Evolutionary conservation across 768 basidiomycete species (phyloP), one percentile per base, ranked within the genome.

Genomic region (Hortiboletus campestris): DNA sequence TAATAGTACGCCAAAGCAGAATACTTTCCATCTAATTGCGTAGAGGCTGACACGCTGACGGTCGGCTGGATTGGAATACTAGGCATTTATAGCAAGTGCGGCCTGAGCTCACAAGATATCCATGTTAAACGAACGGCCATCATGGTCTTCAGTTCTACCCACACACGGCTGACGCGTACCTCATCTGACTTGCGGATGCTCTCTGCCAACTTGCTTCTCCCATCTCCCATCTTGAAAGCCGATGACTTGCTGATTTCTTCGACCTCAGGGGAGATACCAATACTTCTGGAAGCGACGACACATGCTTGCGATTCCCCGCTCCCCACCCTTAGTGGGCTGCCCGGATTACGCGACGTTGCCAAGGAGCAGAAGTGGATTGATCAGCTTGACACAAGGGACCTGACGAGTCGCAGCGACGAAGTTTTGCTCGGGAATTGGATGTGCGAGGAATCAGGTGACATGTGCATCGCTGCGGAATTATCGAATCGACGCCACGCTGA

Each of bases 261-360:
- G 59, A 77, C 77, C 29, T 80, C 78, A 34, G 79, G 76, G 32
- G 75, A 79, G 47, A 83, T 84, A 52, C 82, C 80, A n/a, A 73
- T 84, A 38, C 62, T 80, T 55, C 70, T 81, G 50, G 76, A 79
- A 49, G 46, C 5, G 13, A 48, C 48, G 17, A 40, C 44, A 41
- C 51, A 38, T 41, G 40, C n/a, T 44, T 54, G 55, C 43, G 52
- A 57, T 39, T 62, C 53, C 29, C 40, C 52, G 17, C 40, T 35
- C 41, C 19, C 28, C 13, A 6, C 47, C 35, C 35, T 45, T 12
- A 20, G 13, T 25, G 51, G 55, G 34, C 22, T 29, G 13, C 49
- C 29, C 13, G 51, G 49, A 25, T 43, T 59, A 42, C 39, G 56
- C 34, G 35, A 51, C 34, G 42, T 56, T 28, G 34, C 48, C 49